Conservation (phyloP, 352 stramenopile genomes). For the Phytophthora multivora region DNA sequence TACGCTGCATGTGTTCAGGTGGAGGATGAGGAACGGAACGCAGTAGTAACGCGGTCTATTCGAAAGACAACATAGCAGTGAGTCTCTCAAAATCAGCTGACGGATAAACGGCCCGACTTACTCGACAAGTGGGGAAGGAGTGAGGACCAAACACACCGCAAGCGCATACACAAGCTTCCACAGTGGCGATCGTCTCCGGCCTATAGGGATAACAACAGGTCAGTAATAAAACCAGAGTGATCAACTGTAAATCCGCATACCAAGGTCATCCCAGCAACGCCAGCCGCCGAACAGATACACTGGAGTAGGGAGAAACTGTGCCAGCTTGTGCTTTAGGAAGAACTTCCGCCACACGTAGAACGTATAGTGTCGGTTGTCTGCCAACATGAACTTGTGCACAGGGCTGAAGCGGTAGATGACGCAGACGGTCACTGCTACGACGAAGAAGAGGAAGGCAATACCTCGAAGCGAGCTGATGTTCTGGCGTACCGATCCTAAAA, state of each 20-base stretch:
- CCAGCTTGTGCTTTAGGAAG: slow-evolving; percentile 71
- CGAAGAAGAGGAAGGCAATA: slow-evolving; percentile 34
- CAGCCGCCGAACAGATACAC: slow-evolving; percentile 74
- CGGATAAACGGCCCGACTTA: slow-evolving; percentile 34
- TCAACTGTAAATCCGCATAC: slow-evolving; percentile 34
- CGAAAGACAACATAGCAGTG: slow-evolving; percentile 9
- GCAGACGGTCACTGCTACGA: slow-evolving; percentile 27
- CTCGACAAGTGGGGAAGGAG: slow-evolving; percentile 90
- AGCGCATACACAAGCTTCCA: slow-evolving; percentile 79
- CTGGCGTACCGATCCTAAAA: slow-evolving; percentile 41
- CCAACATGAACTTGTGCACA: slow-evolving; percentile 91
- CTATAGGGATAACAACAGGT: slow-evolving; percentile 22
- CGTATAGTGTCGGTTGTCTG: slow-evolving; percentile 93
- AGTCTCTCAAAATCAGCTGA: not conserved
- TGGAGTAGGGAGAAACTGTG: slow-evolving; percentile 65
- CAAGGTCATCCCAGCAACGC: slow-evolving; percentile 65
- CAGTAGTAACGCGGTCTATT: slow-evolving; percentile 83
- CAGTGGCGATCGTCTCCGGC: slow-evolving; percentile 58
- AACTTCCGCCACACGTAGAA: slow-evolving; percentile 93
- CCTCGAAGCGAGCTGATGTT: slow-evolving; percentile 40
- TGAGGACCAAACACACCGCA: slow-evolving; percentile 79
- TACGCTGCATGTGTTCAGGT: slow-evolving; percentile 78
- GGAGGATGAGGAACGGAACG: slow-evolving; percentile 77
- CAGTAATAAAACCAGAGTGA: not conserved
- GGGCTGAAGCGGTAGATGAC: slow-evolving; percentile 73